A percentile compares a stretch with the other conserved stretches of the same genome.
Evolutionary conservation across 2,329 filamentous ascomycete species (phyloP).

Genomic region (Pseudogymnoascus sp.): DNA sequence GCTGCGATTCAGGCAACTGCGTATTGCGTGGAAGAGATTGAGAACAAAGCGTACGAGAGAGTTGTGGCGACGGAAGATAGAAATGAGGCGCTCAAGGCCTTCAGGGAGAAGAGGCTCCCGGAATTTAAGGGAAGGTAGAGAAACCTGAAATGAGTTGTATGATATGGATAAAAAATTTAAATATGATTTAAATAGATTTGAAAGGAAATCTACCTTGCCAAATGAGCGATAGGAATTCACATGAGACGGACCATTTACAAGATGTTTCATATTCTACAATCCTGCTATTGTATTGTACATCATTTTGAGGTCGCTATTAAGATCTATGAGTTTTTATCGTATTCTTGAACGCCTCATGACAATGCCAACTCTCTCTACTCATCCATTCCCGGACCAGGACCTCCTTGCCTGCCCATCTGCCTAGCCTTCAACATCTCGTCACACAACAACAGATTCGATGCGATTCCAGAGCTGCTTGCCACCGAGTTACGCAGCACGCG

Average conservation of each 20-base stretch:
- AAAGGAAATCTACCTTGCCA: background rate
- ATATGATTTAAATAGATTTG: background rate
- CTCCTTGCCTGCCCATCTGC: conserved; percentile 72
- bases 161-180: background rate
- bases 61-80: conserved; percentile 81
- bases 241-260: background rate
- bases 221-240: background rate
- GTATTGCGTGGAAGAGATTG: conserved; percentile 64
- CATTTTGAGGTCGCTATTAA: conserved; percentile 9
- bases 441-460: conserved; percentile 87
- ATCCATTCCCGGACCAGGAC: conserved; percentile 58
- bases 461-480: conserved; percentile 89
- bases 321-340: conserved; percentile 9
- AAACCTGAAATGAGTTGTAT: background rate
- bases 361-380: conserved; percentile 27
- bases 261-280: conserved; percentile 9
- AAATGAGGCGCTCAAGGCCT: conserved; percentile 79
- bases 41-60: conserved; percentile 78
- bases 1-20: conserved; percentile 73
- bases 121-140: conserved; percentile 53
- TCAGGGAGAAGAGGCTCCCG: conserved; percentile 67
- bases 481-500: conserved; percentile 88
- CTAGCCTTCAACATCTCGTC: conserved; percentile 96
- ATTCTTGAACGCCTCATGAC: conserved; percentile 8
- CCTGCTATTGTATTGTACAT: conserved; percentile 9